phyloP scores from a whole-genome alignment of 2,329 filamentous ascomycete species.

The Fusarium metavorans region DNA sequence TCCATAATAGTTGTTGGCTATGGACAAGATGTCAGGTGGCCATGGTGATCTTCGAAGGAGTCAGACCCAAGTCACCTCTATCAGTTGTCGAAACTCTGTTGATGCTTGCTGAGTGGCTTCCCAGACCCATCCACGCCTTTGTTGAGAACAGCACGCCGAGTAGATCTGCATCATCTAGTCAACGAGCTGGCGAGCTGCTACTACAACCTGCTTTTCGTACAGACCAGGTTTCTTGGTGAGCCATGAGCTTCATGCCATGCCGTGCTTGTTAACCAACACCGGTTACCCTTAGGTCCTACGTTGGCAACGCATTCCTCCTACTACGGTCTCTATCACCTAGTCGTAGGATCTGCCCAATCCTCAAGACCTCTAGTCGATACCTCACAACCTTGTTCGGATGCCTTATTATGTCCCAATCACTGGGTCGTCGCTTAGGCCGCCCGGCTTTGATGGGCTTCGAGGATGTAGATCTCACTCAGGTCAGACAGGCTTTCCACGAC shows the following conservation, averaged over 20 bases:
- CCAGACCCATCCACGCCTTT: slow-evolving; percentile 6
- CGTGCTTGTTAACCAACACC: background rate
- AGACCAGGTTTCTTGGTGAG: slow-evolving; percentile 13
- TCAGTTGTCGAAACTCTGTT: slow-evolving; percentile 11
- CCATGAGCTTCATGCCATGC: background rate
- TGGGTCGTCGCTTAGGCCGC: slow-evolving; percentile 8
- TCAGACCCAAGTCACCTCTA: background rate
- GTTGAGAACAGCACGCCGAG: background rate
- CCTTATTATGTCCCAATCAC: slow-evolving; percentile 14
- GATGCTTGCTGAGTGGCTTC: slow-evolving; percentile 15
- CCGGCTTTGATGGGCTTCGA: slow-evolving; percentile 6
- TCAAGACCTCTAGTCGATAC: slow-evolving; percentile 2
- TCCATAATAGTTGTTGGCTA: slow-evolving; percentile 6
- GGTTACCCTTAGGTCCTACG: background rate
- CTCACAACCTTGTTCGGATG: background rate
- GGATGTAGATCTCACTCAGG: slow-evolving; percentile 7
- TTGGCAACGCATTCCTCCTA: slow-evolving; percentile 14
- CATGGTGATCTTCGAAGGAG: slow-evolving; percentile 8
- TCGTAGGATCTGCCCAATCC: background rate
- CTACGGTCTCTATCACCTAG: slow-evolving; percentile 2
- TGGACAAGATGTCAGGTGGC: slow-evolving; percentile 9
- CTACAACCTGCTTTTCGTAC: slow-evolving; percentile 13
- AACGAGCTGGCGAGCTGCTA: background rate
- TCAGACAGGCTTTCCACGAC: slow-evolving; percentile 1
- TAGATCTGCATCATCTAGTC: background rate